Base-by-base conservation (phyloP, 2,329 filamentous ascomycete species). In the Pezizomycotina sp. region DNA sequence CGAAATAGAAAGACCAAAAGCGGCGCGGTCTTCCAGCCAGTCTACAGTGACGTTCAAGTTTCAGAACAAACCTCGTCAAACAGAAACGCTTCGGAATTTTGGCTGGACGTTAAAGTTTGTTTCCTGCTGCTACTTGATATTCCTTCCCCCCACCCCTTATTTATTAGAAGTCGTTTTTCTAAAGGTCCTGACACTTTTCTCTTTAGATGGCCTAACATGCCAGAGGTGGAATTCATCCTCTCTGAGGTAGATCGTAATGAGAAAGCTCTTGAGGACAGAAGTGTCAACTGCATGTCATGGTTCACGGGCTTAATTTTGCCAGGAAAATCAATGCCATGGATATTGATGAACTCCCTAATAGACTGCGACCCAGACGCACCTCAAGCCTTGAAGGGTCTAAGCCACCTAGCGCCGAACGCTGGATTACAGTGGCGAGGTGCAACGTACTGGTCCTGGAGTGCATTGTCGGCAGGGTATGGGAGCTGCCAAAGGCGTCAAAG, bases 371-470 rank as follows among this genome's bases (percentile, higher is more conserved):
- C 71, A 2, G 75, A 79, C 52, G 65, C 65, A 3, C 71, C 71
- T 4, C 69, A 75, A 43, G 61, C 71, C 5, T 65, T 82, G 10
- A 71, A 72, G 7, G 63, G 75, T 21, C 64, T 83, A 6, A 74
- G 71, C 1, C 73, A 80, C 48, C 64, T 75, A 47, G 66, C 75
- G 39, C 74, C 74, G 1, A 63, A 73, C 47, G 73, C 72, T 45
- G 77, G 77, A 10, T 81, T 83, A 51, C 77, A 83, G 57, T 81
- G 82, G 53, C 72, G 74, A 39, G 74, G 71, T 38, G 75, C 76
- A 52, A 82, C 77, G 1, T 83, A 82, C 60, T 83, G 77, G 77
- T 71, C 75, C 3, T 68, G 71, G 8, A 66, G 13, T 77, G 68
- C 48, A 77, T 82, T 38, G 72, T 83, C 2, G 77, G 77, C 23